These are phyloP conservation scores for Paecilomyces sp. DNA, from an alignment of 2,329 filamentous ascomycete species.

Conservation along the genomic window DNA sequence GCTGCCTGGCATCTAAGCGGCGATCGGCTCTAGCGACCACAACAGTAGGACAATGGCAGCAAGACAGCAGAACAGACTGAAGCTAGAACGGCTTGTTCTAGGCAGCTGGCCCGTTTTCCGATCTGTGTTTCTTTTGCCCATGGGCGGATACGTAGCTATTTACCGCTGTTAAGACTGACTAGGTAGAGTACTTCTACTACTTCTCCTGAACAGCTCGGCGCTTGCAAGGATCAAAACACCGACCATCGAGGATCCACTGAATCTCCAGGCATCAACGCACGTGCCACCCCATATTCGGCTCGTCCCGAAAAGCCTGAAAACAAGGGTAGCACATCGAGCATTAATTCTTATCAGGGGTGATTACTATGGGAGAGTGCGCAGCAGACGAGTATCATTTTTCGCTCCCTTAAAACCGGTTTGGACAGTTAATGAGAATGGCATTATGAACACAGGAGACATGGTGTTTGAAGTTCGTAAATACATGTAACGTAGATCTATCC, in stretches of 20 bases:
- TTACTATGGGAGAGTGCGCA: no score
- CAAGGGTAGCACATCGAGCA: no score
- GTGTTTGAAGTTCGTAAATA: background rate
- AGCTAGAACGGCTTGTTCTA: background rate
- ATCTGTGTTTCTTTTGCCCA: background rate
- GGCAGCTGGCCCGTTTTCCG: background rate
- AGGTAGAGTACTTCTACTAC: background rate
- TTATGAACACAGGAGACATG: background rate
- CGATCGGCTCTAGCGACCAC: background rate
- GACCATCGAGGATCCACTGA: background rate
- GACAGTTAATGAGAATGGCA: no score
- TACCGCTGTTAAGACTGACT: no score
- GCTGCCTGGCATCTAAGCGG: background rate
- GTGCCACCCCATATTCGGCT: background rate
- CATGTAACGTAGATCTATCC: background rate
- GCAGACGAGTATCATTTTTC: no score
- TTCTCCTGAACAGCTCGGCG: background rate
- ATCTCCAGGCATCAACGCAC: background rate
- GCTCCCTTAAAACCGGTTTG: no score
- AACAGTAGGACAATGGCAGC: no score
- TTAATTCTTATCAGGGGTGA: no score
- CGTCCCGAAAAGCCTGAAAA: background rate
- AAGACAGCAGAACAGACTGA: background rate
- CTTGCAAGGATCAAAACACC: background rate
- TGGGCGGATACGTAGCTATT: background rate